These are phyloP conservation scores for Pueraria montana DNA, from an alignment of 306 rosid genomes.

Conservation along the genomic window DNA sequence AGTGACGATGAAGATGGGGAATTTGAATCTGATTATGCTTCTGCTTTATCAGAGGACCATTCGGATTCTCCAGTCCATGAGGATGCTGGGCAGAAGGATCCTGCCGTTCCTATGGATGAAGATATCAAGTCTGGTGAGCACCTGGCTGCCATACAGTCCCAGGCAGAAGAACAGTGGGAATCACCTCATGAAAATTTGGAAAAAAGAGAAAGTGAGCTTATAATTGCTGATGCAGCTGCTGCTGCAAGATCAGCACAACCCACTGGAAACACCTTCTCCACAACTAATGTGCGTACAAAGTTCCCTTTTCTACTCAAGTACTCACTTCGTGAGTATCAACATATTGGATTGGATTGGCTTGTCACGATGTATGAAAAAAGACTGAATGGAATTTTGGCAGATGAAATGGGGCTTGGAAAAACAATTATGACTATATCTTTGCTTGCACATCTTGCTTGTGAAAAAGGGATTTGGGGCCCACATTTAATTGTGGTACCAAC, in stretches of 20 bases:
- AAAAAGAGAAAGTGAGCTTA: slow-evolving; percentile 79
- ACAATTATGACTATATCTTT: slow-evolving; percentile 97
- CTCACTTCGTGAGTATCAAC: slow-evolving; percentile 97
- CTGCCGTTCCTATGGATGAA: slow-evolving; percentile 59
- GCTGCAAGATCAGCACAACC: slow-evolving; percentile 99
- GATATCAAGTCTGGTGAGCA: slow-evolving; percentile 61
- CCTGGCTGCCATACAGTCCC: slow-evolving; percentile 53
- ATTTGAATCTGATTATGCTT: slow-evolving; percentile 69
- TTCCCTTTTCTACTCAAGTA: slow-evolving; percentile 92
- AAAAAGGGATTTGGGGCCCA: slow-evolving; percentile 99
- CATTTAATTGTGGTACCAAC: slow-evolving; percentile 99
- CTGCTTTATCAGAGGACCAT: slow-evolving; percentile 72
- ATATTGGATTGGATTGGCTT: slow-evolving; percentile 99
- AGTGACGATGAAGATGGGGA: slow-evolving; percentile 60
- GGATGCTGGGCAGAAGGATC: slow-evolving; percentile 56
- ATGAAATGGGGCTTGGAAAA: slow-evolving; percentile 99
- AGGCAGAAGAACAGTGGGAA: slow-evolving; percentile 61
- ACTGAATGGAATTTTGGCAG: slow-evolving; percentile 96
- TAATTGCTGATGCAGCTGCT: slow-evolving; percentile 96
- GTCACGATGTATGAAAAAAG: slow-evolving; percentile 98
- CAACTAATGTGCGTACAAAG: slow-evolving; percentile 96
- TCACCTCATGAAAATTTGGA: slow-evolving; percentile 54
- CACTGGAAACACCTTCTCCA: slow-evolving; percentile 98
- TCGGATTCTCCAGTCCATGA: slow-evolving; percentile 65
- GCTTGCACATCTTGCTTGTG: slow-evolving; percentile 98